Evolutionary conservation across 208 protist genomes (phyloP).

Genomic region (Cochliopodium minus): DNA sequence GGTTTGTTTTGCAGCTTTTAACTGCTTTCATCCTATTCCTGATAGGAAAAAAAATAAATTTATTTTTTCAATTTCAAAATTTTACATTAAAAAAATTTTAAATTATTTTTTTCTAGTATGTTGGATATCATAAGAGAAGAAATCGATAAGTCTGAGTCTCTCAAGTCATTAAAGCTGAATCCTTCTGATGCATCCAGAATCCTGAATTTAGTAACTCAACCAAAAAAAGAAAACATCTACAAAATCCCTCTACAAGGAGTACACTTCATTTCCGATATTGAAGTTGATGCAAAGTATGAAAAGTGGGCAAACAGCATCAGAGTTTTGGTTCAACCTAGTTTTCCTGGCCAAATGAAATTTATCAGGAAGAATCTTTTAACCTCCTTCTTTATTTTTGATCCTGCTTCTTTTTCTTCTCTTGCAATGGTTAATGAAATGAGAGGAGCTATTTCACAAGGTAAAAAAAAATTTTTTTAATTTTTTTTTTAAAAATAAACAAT

Average conservation of each 20-base stretch:
- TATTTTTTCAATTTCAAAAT: too few species aligned
- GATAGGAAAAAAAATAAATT: too few species aligned
- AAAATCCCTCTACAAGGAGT: too few species aligned
- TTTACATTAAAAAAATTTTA: too few species aligned
- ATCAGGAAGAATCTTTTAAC: not conserved
- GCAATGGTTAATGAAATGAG: not conserved
- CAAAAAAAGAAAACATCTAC: not conserved
- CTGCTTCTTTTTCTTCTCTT: not conserved
- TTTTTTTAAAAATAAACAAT: not conserved
- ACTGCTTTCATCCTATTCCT: too few species aligned
- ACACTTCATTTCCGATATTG: conserved; percentile 4
- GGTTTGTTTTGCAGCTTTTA: too few species aligned
- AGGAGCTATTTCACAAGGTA: not conserved
- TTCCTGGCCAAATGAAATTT: conserved; percentile 2
- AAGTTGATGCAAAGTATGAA: not conserved
- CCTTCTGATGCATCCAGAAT: not conserved
- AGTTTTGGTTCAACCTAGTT: not conserved
- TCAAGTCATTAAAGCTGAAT: not conserved
- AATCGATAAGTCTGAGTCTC: not conserved
- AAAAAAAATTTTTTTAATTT: not conserved
- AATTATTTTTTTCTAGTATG: too few species aligned
- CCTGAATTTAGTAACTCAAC: not conserved
- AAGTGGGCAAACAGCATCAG: not conserved
- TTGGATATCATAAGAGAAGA: too few species aligned
- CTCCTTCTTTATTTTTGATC: not conserved